Evolutionary conservation across 2,329 filamentous ascomycete genomes (phyloP).

Genomic region (Paraconiothyrium brasiliense): DNA sequence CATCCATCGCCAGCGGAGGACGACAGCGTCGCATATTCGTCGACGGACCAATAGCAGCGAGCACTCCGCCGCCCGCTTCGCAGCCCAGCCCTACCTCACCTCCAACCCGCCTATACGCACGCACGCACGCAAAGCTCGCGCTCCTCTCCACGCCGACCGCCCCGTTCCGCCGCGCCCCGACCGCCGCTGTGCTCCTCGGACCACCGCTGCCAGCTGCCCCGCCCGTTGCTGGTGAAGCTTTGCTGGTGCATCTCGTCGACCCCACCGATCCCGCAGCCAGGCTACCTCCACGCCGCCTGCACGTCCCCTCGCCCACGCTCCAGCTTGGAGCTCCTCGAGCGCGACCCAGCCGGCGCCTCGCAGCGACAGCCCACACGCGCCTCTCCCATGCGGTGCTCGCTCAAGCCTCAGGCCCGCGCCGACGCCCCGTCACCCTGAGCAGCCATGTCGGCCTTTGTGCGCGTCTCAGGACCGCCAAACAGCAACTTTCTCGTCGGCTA

Average conservation of each 20-base stretch:
- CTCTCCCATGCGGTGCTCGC: slow-evolving; percentile 49
- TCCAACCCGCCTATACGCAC: slow-evolving; percentile 18
- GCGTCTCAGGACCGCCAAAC: slow-evolving; percentile 96
- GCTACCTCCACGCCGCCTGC: slow-evolving; percentile 7
- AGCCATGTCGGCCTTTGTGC: slow-evolving; percentile 77
- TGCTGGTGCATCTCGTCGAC: slow-evolving; percentile 6
- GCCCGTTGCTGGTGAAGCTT: slow-evolving; percentile 8
- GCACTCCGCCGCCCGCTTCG: slow-evolving; percentile 24
- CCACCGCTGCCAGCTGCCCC: slow-evolving; percentile 12
- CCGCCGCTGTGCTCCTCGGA: slow-evolving; percentile 6
- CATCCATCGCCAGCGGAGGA: slow-evolving; percentile 9
- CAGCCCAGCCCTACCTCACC: slow-evolving; percentile 27
- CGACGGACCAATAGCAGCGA: slow-evolving; percentile 24
- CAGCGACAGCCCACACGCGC: slow-evolving; percentile 25
- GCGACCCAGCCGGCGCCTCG: slow-evolving; percentile 12
- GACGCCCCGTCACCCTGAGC: slow-evolving; percentile 37
- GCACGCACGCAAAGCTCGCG: neutral
- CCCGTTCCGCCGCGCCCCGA: neutral
- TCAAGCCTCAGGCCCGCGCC: slow-evolving; percentile 46
- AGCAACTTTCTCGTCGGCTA: slow-evolving; percentile 97
- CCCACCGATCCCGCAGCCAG: slow-evolving; percentile 10
- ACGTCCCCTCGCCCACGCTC: slow-evolving; percentile 17
- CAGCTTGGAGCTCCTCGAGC: slow-evolving; percentile 27
- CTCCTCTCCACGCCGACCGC: neutral
- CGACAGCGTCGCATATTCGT: slow-evolving; percentile 16